Evolutionary conservation across 306 rosid genomes (phyloP).

Genomic region (Erythrophleum fordii): DNA sequence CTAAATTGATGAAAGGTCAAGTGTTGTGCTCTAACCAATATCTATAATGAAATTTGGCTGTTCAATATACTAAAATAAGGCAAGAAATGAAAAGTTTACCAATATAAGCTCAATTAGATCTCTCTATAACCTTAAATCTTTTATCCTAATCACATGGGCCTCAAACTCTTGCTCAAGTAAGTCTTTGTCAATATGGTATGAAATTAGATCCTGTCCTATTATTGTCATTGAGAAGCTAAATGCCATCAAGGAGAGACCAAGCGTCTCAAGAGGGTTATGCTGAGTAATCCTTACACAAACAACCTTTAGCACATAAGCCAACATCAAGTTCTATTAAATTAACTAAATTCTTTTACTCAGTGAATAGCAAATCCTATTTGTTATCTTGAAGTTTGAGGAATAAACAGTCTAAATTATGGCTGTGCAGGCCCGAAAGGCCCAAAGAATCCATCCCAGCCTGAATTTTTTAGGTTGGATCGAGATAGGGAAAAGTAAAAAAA

Average conservation of each 20-base stretch:
- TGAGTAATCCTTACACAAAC: neutral
- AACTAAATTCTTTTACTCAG: no score
- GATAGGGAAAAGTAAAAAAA: no score
- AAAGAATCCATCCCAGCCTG: no score
- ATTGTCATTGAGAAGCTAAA: constrained; percentile 83
- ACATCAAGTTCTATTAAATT: no score
- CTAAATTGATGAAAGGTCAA: neutral
- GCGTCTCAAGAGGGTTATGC: constrained; percentile 20
- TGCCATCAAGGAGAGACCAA: constrained; percentile 15
- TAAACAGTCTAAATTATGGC: no score
- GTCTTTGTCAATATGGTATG: constrained; percentile 88
- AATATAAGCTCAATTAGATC: constrained; percentile 57
- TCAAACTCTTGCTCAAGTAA: constrained; percentile 81
- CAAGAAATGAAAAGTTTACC: constrained; percentile 25
- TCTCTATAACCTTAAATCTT: constrained; percentile 77
- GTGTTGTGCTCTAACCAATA: neutral
- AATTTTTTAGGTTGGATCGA: no score
- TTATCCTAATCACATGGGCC: constrained; percentile 78
- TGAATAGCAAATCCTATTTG: neutral
- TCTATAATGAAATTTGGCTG: no score
- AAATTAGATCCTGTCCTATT: constrained; percentile 86
- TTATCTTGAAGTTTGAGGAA: no score
- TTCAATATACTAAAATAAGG: neutral
- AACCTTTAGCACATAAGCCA: neutral
- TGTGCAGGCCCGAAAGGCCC: no score